These are phyloP conservation scores for Lizanozyma gosingica DNA, from an alignment of 1,139 yeast genomes.

Conservation along the genomic window DNA sequence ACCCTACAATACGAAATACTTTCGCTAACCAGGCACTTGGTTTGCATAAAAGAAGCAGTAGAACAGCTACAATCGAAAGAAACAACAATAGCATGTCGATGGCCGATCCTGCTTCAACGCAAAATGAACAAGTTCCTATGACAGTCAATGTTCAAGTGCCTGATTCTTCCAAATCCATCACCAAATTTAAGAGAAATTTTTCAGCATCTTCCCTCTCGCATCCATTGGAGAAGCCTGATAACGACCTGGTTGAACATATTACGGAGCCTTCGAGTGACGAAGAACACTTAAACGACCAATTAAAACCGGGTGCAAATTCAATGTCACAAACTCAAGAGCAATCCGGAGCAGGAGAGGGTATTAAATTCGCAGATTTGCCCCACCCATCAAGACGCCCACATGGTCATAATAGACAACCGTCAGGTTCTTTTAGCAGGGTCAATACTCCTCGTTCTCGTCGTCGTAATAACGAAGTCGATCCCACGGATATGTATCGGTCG, in stretches of 20 bases:
- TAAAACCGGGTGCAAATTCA: slow-evolving; percentile 1
- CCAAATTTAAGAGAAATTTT: background rate
- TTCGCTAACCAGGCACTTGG: slow-evolving; percentile 30
- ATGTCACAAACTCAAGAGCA: slow-evolving; percentile 2
- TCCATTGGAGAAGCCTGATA: slow-evolving; percentile 3
- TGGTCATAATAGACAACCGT: background rate
- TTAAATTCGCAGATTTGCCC: slow-evolving; percentile 32
- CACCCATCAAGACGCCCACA: slow-evolving; percentile 17
- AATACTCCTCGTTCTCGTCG: slow-evolving; percentile 4
- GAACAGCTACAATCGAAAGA: slow-evolving; percentile 1
- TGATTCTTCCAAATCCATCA: background rate
- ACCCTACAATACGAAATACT: slow-evolving; percentile 26
- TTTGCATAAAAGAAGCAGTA: slow-evolving; percentile 3
- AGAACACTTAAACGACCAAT: slow-evolving; percentile 1
- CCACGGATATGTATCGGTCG: slow-evolving; percentile 78
- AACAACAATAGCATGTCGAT: too few relatives aligned
- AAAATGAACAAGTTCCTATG: too few relatives aligned
- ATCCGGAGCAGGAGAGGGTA: slow-evolving; percentile 15
- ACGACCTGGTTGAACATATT: background rate
- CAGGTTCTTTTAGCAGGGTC: too few relatives aligned
- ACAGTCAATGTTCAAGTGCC: background rate
- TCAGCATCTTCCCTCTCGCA: background rate
- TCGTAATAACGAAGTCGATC: slow-evolving; percentile 50
- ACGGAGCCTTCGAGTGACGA: slow-evolving; percentile 7
- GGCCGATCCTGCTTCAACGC: background rate